Conservation (phyloP, 441 rosid species). For the Populus tomentosa region DNA sequence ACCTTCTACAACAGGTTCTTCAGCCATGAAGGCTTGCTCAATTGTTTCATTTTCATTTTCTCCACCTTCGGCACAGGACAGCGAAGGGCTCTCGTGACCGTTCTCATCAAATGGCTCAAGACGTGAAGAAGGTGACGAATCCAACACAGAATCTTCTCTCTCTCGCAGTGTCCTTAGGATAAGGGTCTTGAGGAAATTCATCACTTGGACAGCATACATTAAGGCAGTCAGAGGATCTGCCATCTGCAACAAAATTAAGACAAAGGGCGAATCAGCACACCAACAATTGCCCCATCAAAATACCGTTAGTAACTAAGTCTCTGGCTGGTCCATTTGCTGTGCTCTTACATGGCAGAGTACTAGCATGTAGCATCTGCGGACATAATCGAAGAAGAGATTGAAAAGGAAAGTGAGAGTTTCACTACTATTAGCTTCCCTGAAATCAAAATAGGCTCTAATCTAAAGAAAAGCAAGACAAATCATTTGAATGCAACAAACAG, state of each 20-base stretch:
- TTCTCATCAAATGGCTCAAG: slow-evolving; percentile 50
- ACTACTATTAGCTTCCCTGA: not conserved
- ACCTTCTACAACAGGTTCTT: slow-evolving; percentile 40
- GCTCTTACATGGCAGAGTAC: not conserved
- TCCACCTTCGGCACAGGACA: slow-evolving; percentile 32
- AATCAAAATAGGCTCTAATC: not conserved
- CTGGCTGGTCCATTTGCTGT: not conserved
- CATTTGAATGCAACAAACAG: not conserved
- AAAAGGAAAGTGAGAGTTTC: not conserved
- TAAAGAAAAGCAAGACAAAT: not conserved
- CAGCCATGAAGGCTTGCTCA: slow-evolving; percentile 27
- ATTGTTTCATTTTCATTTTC: slow-evolving; percentile 32
- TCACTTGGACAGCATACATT: slow-evolving; percentile 86
- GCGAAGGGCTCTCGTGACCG: slow-evolving; percentile 51
- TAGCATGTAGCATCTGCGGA: not conserved
- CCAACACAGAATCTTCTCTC: slow-evolving; percentile 58
- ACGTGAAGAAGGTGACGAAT: slow-evolving; percentile 29
- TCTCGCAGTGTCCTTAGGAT: slow-evolving; percentile 51
- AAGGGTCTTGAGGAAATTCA: slow-evolving; percentile 75
- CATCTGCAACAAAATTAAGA: slow-evolving; percentile 48
- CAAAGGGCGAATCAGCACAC: not conserved
- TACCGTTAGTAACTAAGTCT: not conserved
- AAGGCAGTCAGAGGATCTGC: slow-evolving; percentile 84
- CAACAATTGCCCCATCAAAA: not conserved
- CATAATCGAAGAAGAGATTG: not conserved